Evolutionary conservation across 139 green algal species (phyloP).

Genomic region (Tetratostichococcus sp.): DNA sequence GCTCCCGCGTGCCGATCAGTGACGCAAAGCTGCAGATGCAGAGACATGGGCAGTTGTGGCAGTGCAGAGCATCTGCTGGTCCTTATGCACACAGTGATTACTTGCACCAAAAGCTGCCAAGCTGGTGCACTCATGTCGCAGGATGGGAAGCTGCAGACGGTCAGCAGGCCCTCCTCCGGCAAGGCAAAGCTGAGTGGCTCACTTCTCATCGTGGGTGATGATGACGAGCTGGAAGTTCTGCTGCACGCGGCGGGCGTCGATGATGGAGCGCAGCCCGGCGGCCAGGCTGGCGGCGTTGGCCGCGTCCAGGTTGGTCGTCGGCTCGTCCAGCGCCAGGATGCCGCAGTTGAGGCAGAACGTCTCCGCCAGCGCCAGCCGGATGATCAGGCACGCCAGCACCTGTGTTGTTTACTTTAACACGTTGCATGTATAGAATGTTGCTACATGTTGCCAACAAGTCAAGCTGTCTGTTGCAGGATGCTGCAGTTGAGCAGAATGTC

Average conservation of each 20-base stretch:
- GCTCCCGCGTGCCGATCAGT: conserved; percentile 65
- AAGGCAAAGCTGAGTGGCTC: neutral
- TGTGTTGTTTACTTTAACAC: too few relatives aligned
- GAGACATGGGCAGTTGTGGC: too few relatives aligned
- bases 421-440: neutral
- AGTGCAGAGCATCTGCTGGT: neutral
- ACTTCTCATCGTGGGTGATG: conserved; percentile 96
- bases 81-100: too few relatives aligned
- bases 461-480: too few relatives aligned
- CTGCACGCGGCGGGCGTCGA: conserved; percentile 71
- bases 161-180: too few relatives aligned
- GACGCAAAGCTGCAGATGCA: conserved; percentile 32
- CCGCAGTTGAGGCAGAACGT: conserved; percentile 98
- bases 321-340: conserved; percentile 97
- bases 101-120: too few relatives aligned
- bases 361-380: conserved; percentile 94
- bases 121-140: too few relatives aligned
- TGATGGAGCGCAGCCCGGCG: conserved; percentile 70
- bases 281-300: conserved; percentile 74
- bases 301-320: conserved; percentile 97
- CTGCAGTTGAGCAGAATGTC: conserved; percentile 98
- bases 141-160: neutral
- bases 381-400: conserved; percentile 96
- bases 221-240: conserved; percentile 99
- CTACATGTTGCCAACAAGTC: neutral